These are phyloP conservation scores for Boeremia exigua DNA, from an alignment of 2,329 filamentous ascomycete genomes.

Conservation along the genomic window DNA sequence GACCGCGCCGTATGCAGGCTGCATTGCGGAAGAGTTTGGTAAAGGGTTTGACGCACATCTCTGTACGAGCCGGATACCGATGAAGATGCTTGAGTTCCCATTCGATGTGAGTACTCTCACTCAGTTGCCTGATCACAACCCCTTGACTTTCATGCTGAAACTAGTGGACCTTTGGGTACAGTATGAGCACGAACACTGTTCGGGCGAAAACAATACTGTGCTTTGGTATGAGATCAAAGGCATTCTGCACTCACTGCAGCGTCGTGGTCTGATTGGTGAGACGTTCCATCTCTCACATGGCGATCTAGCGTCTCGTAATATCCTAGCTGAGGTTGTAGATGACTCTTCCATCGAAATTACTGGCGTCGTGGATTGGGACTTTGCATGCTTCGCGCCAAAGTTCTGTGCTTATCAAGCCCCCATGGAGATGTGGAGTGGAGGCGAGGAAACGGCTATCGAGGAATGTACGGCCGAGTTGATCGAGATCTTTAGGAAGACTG, in stretches of 20 bases:
- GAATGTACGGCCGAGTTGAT: not conserved
- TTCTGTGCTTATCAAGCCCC: constrained; percentile 22
- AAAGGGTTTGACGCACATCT: not conserved
- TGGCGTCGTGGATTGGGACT: constrained; percentile 33
- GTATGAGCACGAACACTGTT: not conserved
- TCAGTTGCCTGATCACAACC: not conserved
- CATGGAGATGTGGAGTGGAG: constrained; percentile 24
- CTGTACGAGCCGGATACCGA: not conserved
- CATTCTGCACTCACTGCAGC: not conserved
- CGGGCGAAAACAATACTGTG: not conserved
- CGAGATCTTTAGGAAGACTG: not conserved
- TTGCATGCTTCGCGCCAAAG: constrained; percentile 26
- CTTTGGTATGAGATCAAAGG: not conserved
- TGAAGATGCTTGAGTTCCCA: not conserved
- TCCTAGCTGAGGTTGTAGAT: constrained; percentile 20
- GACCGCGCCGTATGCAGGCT: not conserved
- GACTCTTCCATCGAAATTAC: constrained; percentile 19
- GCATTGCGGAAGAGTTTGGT: not conserved
- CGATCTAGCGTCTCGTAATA: constrained; percentile 28
- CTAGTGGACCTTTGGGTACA: not conserved
- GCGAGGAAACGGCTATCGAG: constrained; percentile 1
- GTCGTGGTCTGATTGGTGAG: not conserved
- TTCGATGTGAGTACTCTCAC: not conserved
- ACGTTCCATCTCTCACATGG: constrained; percentile 13
- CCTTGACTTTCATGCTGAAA: not conserved